Evolutionary conservation across 768 basidiomycete genomes (phyloP), one percentile per base, ranked within the genome.

Genomic region (Termitomyces sp.): DNA sequence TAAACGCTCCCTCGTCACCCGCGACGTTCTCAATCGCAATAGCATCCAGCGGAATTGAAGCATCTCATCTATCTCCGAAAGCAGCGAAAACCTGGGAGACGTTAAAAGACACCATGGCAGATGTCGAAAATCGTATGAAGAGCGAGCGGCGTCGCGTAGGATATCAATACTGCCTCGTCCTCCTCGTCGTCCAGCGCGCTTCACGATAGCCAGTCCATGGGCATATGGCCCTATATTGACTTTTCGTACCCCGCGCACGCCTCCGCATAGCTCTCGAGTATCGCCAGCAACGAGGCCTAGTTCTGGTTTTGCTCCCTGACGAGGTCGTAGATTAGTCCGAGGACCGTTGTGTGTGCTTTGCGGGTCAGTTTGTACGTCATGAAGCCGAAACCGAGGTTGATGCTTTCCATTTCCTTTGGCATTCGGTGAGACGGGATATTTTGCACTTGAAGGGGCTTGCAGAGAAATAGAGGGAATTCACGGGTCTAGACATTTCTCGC

Each of bases 141-240:
- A 0, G 62, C 71, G 9, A 80, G 64, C 1, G 80, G 80, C 0
- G 76, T 72, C 0, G 87, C 81, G 50, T 81, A 75, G 5, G 76
- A 74, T 46, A 90, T 72, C 22, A 90, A 71, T 12, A 71, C 65
- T 20, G 67, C 64, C 13, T 56, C 65, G 18, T 70, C 69, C n/a
- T 68, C 65, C 20, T 73, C 68, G 1, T 67, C 66, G 34, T 79
- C 76, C 6, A 74, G 65, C 0, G 77, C 78, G 79, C 56, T 86
- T 87, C 24, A 90, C 70, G 60, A 90, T 82, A 0, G 83, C 84
- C 89, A 90, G 65, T 90, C 90, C 3, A 90, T 61, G 0, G 86
- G 84, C 0, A 83, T 83, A 63, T 84, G 86, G 0, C 73, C 74
- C 63, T 89, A 88, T 34, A 89, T 82, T 9, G 74, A 82, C 29